Base-by-base conservation (phyloP, 208 protist genomes). In the Trypanosoma scelopori region DNA sequence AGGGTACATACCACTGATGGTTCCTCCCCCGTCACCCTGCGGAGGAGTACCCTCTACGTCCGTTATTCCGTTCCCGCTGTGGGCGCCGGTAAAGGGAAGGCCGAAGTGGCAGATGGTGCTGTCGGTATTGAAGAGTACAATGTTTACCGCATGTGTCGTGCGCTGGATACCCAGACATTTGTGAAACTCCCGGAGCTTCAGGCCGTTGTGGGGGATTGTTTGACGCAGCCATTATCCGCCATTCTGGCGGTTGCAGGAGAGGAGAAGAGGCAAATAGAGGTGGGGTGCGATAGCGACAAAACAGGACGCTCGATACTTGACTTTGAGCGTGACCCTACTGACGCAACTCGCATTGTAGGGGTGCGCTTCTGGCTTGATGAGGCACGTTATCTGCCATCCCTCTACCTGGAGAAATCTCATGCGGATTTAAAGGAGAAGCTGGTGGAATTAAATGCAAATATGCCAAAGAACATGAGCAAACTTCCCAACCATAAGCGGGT, bases 361-460 rank as follows among this genome's bases (percentile, higher is more conserved):
- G 73, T 79, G 43, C 73, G 73, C 42, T 79, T 79, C 35, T 65
- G 57, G 67, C 65, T 79, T n/a, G 61, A 79, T 25, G 68, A 79
- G 30, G 30, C 15, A n/a, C 55, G 27, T 18, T 64, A 65, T 23
- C 30, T 79, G 15, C 73, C 73, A 13, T 32, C 37, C 18, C n/a
- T 60, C 20, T 79, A 69, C 22, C 60, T 32, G 18, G 46, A 56
- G 13, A 76, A 48, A 43, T 41, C 62, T 3, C 7, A 11, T 30
- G 16, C 41, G 43, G 67, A 69, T 20, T 22, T 79, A 28, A 1
- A 69, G 30, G 23, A 50, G 11, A 67, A 70, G 22, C 61, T 74
- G 0, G 18, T 25, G 5, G 53, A 67, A 32, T 39, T 74, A 6
- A 41, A 27, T 18, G 9, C 11, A 25, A 52, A 9, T 16, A 23